A percentile compares a stretch with the other conserved stretches of the same genome.
Conservation (phyloP, 805 yeast genomes). For the Teunomyces aglyptinius region DNA sequence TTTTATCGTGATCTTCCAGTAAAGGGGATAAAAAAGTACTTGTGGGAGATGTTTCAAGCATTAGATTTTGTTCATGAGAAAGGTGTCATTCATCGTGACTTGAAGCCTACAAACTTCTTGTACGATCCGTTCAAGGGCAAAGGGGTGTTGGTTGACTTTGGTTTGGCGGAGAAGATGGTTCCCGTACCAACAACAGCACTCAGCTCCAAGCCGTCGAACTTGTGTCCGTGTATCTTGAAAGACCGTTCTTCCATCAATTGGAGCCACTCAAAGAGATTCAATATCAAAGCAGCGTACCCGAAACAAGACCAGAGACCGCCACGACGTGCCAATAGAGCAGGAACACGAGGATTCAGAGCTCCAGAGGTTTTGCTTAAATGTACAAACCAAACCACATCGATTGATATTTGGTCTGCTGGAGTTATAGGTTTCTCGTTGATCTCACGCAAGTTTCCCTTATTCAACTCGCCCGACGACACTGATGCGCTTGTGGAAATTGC, state of each 20-base stretch:
- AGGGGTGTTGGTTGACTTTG: constrained; percentile 90
- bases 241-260: constrained; percentile 22
- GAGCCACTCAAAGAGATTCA: constrained; percentile 21
- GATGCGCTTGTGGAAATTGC: constrained; percentile 89
- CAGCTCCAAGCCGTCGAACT: constrained; percentile 19
- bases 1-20: constrained; percentile 79
- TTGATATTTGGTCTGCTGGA: constrained; percentile 93
- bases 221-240: constrained; percentile 58
- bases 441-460: constrained; percentile 83
- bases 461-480: constrained; percentile 89
- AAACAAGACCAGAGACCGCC: constrained; percentile 87
- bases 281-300: constrained; percentile 58
- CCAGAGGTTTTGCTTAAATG: constrained; percentile 91
- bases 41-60: constrained; percentile 75
- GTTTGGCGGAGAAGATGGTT: constrained; percentile 68
- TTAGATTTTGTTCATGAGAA: constrained; percentile 57
- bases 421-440: constrained; percentile 78
- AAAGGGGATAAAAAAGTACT: constrained; percentile 75
- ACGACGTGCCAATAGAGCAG: constrained; percentile 94
- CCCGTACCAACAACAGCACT: constrained; percentile 5
- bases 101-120: constrained; percentile 62
- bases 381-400: constrained; percentile 73
- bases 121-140: constrained; percentile 62
- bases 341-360: constrained; percentile 92
- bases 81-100: constrained; percentile 42